phyloP scores from a whole-genome alignment of 2,329 filamentous ascomycete genomes.

The Xylaria arbuscula region DNA sequence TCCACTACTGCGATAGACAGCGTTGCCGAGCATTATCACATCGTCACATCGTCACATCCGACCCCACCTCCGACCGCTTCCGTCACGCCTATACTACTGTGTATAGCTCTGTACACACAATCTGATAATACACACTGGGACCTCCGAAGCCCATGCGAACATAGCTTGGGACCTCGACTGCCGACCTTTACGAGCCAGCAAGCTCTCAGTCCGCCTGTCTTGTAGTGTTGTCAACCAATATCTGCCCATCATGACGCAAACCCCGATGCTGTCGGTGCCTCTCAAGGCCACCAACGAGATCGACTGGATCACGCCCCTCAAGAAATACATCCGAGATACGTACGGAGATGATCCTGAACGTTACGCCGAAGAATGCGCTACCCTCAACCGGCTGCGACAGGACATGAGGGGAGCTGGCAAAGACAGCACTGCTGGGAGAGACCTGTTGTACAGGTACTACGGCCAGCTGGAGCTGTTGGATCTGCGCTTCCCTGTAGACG shows the following conservation, averaged over 20 bases:
- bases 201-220: slow-evolving; percentile 29
- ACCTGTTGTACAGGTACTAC: slow-evolving; percentile 96
- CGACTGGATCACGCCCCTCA: slow-evolving; percentile 94
- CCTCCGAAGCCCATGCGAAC: slow-evolving; percentile 32
- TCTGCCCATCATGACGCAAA: slow-evolving; percentile 73
- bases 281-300: slow-evolving; percentile 97
- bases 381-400: slow-evolving; percentile 92
- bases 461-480: slow-evolving; percentile 96
- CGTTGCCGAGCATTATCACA: slow-evolving; percentile 29
- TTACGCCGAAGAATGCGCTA: slow-evolving; percentile 94
- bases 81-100: slow-evolving; percentile 17
- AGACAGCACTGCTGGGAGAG: slow-evolving; percentile 92
- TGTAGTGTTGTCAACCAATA: slow-evolving; percentile 25
- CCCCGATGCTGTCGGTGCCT: slow-evolving; percentile 94
- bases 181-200: slow-evolving; percentile 29
- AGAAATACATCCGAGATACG: slow-evolving; percentile 90
- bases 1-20: slow-evolving; percentile 12
- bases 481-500: slow-evolving; percentile 94
- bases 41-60: slow-evolving; percentile 37
- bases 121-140: slow-evolving; percentile 11
- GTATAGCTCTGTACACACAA: slow-evolving; percentile 25
- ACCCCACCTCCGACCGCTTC: slow-evolving; percentile 36
- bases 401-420: slow-evolving; percentile 98
- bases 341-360: slow-evolving; percentile 97
- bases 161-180: slow-evolving; percentile 23